Base-by-base conservation (phyloP, 2,329 filamentous ascomycete species). In the Aspergillus carbonarius region DNA sequence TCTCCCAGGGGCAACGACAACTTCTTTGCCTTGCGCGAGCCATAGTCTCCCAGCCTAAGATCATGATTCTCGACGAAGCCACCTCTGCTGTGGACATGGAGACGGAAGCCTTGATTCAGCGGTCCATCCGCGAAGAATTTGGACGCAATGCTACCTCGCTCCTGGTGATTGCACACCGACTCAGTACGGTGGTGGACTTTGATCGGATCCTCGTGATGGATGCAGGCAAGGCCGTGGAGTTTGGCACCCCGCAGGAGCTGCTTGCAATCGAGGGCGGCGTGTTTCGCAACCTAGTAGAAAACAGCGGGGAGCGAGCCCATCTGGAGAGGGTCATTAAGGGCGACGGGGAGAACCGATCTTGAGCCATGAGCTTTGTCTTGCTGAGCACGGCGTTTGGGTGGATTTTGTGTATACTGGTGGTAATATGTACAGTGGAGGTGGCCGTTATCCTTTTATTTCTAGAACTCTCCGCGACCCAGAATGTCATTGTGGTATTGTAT, bases 11-110 rank as follows among this genome's bases (percentile, higher is more conserved):
- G 8, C 68, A 72, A 17, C 60, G 69, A 0, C 70, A 72, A 42
- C 61, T 72, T 4, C 57, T 72, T 4, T 70, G 66, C 18, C 64
- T 71, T 0, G 66, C 70, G 1, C 66, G 70, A 2, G 67, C 67
- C 52, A 91, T 92, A 64, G 85, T 91, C 23, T 82, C 85, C 0
- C 82, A 87, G 0, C 89, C 90, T 3, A 88, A 89, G 69, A 86
- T 93, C 66, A 89, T 93, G 84, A 85, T 93, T 1, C 82, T 93
- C 1, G 90, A 93, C 70, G 90, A 93, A 76, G 90, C 90, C 0
- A 93, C 90, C 0, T 88, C 85, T 3, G 89, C 90, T 0, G 89
- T 93, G 2, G 90, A 92, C 72, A 91, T 91, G 87, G 79, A 82
- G 40, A 92, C 90, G 0, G 90, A 93, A 70, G 78, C 82, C 1